A percentile compares a stretch with the other conserved stretches of the same genome.
phyloP scores from a whole-genome alignment of 768 basidiomycete species.

The Agrocybe chaxingu region DNA sequence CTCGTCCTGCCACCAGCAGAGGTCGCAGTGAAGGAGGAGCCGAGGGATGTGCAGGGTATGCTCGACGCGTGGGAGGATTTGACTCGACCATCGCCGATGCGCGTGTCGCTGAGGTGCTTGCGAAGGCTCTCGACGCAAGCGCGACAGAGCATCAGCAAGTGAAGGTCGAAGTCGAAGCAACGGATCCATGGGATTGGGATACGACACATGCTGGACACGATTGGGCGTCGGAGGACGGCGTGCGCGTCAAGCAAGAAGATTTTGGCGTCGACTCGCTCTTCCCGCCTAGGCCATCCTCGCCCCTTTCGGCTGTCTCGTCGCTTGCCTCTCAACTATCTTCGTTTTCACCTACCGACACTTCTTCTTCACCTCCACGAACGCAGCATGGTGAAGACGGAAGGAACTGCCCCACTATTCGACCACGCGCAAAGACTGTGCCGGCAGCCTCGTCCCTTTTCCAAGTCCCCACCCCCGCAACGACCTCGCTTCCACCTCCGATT shows the following conservation, averaged over 20 bases:
- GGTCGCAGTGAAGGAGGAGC: slow-evolving; percentile 55
- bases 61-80: slow-evolving; percentile 68
- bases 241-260: slow-evolving; percentile 46
- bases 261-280: slow-evolving; percentile 37
- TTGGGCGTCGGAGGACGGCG: slow-evolving; percentile 30
- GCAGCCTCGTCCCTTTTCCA: slow-evolving; percentile 12
- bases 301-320: slow-evolving; percentile 25
- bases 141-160: slow-evolving; percentile 7
- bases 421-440: slow-evolving; percentile 37
- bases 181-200: slow-evolving; percentile 46
- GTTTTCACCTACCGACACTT: slow-evolving; percentile 22
- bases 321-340: slow-evolving; percentile 23
- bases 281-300: slow-evolving; percentile 24
- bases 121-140: slow-evolving; percentile 31
- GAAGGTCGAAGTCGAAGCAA: slow-evolving; percentile 41
- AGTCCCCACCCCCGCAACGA: background rate
- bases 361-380: slow-evolving; percentile 14
- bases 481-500: slow-evolving; percentile 11
- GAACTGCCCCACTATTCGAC: slow-evolving; percentile 26
- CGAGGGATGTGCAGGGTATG: slow-evolving; percentile 59
- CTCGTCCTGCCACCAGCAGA: slow-evolving; percentile 24
- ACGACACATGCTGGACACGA: slow-evolving; percentile 19
- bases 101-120: slow-evolving; percentile 40
- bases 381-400: slow-evolving; percentile 6
- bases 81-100: slow-evolving; percentile 41